Conservation (phyloP, 1,139 yeast species). For the Pichia sp. region DNA sequence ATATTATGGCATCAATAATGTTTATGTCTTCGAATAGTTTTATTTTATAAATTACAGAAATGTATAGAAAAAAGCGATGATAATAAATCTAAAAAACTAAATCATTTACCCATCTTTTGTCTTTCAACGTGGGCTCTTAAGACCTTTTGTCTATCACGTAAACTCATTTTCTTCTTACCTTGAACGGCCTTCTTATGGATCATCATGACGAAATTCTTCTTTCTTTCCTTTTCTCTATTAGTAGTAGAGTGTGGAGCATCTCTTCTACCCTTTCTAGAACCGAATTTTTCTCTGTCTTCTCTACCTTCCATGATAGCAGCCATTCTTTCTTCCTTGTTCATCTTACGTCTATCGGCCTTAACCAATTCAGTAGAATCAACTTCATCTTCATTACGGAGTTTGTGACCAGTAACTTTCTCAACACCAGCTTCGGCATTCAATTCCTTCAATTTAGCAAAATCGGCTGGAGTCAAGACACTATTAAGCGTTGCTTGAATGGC, state of each 20-base stretch:
- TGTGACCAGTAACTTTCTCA: slow-evolving; percentile 61
- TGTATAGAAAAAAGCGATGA: background rate
- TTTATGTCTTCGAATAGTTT: background rate
- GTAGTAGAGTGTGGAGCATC: slow-evolving; percentile 84
- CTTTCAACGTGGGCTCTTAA: slow-evolving; percentile 82
- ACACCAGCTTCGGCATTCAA: slow-evolving; percentile 81
- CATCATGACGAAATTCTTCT: slow-evolving; percentile 99
- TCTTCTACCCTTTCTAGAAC: slow-evolving; percentile 82
- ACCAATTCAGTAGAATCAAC: slow-evolving; percentile 78
- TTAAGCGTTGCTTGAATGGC: slow-evolving; percentile 66
- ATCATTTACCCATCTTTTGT: slow-evolving; percentile 70
- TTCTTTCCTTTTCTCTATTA: slow-evolving; percentile 91
- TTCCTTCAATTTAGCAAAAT: slow-evolving; percentile 92
- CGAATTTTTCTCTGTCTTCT: slow-evolving; percentile 89
- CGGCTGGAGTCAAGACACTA: slow-evolving; percentile 92
- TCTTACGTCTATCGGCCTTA: slow-evolving; percentile 87
- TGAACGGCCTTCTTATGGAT: slow-evolving; percentile 92
- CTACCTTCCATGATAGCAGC: slow-evolving; percentile 88
- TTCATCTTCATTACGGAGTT: slow-evolving; percentile 62
- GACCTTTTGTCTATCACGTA: slow-evolving; percentile 87
- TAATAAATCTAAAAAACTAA: slow-evolving; percentile 2
- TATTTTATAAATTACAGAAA: slow-evolving; percentile 7
- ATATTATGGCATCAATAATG: background rate
- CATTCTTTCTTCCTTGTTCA: slow-evolving; percentile 83
- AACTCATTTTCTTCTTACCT: slow-evolving; percentile 87